Conservation (phyloP, 208 protist species). For the Naegleria lovaniensis region DNA sequence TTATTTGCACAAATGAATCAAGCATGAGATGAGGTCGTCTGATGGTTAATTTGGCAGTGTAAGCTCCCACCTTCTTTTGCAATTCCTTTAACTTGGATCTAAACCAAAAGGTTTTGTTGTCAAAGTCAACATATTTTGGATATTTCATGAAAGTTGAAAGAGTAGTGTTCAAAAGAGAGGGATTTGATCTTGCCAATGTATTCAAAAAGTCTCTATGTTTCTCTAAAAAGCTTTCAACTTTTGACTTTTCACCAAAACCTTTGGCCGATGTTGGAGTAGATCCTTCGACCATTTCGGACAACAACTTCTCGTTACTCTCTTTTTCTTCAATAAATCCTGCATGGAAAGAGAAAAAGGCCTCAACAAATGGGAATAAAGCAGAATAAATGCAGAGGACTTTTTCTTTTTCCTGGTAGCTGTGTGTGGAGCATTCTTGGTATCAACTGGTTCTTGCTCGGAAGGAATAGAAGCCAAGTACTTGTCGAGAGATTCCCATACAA, state of each 20-base stretch:
- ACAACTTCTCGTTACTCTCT: not conserved
- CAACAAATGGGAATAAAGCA: constrained; percentile 31
- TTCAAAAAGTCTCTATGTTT: constrained; percentile 42
- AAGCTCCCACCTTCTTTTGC: constrained; percentile 15
- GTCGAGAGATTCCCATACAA: constrained; percentile 33
- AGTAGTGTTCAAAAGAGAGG: constrained; percentile 55
- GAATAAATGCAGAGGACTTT: not conserved
- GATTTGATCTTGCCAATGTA: constrained; percentile 56
- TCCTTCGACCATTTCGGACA: not conserved
- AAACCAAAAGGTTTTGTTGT: constrained; percentile 70
- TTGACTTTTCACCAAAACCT: constrained; percentile 32
- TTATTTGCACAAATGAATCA: constrained; percentile 70
- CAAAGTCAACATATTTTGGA: constrained; percentile 76
- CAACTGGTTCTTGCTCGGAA: not conserved
- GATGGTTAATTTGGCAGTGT: constrained; percentile 52
- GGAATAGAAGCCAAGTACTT: constrained; percentile 23
- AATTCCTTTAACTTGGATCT: constrained; percentile 40
- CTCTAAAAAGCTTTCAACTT: constrained; percentile 65
- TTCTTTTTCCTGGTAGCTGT: not conserved
- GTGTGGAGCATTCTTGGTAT: not conserved
- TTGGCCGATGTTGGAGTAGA: not conserved
- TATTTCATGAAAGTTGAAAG: constrained; percentile 66
- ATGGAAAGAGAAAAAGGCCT: constrained; percentile 41
- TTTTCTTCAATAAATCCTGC: not conserved
- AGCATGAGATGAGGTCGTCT: constrained; percentile 63